Base-by-base conservation (phyloP, 441 rosid species). In the Eutrema salsugineum region DNA sequence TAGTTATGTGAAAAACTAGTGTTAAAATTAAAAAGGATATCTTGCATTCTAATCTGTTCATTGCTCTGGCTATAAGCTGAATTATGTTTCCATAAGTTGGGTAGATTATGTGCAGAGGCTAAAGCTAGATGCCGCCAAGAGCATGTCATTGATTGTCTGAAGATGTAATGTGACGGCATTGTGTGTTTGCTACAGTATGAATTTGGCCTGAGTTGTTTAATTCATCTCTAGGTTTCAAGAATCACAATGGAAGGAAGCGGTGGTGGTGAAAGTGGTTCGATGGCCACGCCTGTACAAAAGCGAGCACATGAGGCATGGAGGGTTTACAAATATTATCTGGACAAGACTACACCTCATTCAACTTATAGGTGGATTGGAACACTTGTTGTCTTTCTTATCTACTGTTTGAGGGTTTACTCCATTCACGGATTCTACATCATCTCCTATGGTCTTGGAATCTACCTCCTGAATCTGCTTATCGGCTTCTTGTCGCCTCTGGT, bases 401-500 rank as follows among this genome's bases (percentile, higher is more conserved):
- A 88, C 79, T 74, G 83, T 76, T 27, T 84, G 76, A 80, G 97
- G 76, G 88, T 89, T 68, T 87, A 67, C 72, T 89, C 76, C 42
- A 75, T 89, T 63, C 93, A 89, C 71, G 98, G 98, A 2, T 93
- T 88, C 82, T 93, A 89, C 82, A 83, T 93, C 59, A 81, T 93
- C 53, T 79, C 96, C 36, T 93, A 91, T 73, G 98, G 94, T 66
- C 91, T 93, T 75, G 98, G 98, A 17, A 93, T 93, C 69, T 93
- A 93, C 75, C 75, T 91, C 57, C 79, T 93, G 74, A 93, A 93
- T 81, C 84, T 93, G 76, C 83, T 93, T 36, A 91, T 93, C 12
- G 98, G 98, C 63, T 93, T 93, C 78, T 77, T 93, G 83, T 93
- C 98, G 1, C 98, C 98, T 62, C 78, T 91, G 40, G 96, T 89